Conservation (phyloP, 2,329 filamentous ascomycete species). For the Claviceps sp. region DNA sequence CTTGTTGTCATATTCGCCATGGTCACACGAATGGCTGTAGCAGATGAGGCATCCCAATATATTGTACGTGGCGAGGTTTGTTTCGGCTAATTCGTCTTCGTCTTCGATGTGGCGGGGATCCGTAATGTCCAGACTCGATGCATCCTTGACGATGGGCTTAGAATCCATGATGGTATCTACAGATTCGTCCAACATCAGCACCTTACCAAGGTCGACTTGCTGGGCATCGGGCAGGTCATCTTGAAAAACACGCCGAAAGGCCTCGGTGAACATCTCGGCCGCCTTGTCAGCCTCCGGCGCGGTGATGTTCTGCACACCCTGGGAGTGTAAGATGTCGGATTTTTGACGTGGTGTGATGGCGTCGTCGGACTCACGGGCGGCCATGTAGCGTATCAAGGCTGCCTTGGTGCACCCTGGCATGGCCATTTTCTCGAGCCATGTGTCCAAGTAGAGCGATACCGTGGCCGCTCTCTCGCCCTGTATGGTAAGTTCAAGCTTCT, state of each 20-base stretch:
- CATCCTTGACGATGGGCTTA: constrained; percentile 38
- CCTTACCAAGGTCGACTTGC: constrained; percentile 35
- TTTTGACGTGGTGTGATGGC: constrained; percentile 42
- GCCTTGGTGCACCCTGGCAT: constrained; percentile 39
- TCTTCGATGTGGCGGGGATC: constrained; percentile 21
- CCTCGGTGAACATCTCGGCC: constrained; percentile 39
- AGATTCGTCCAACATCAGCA: constrained; percentile 38
- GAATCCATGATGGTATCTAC: constrained; percentile 40
- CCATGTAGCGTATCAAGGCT: constrained; percentile 40
- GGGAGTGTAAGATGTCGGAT: constrained; percentile 34
- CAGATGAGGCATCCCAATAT: constrained; percentile 46
- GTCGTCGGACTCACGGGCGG: constrained; percentile 31
- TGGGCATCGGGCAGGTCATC: constrained; percentile 18
- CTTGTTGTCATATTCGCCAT: constrained; percentile 44
- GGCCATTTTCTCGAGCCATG: constrained; percentile 36
- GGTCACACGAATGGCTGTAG: constrained; percentile 46
- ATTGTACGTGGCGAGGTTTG: constrained; percentile 39
- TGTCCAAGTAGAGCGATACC: constrained; percentile 38
- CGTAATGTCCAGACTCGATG: constrained; percentile 20
- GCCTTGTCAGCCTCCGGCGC: constrained; percentile 28
- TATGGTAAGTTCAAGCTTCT: constrained; percentile 35
- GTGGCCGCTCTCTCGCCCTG: constrained; percentile 38
- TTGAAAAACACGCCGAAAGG: constrained; percentile 43
- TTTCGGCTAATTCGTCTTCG: constrained; percentile 29
- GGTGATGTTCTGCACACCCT: constrained; percentile 21